phyloP scores from a whole-genome alignment of 2,329 filamentous ascomycete species.

The Blastomyces percursus region DNA sequence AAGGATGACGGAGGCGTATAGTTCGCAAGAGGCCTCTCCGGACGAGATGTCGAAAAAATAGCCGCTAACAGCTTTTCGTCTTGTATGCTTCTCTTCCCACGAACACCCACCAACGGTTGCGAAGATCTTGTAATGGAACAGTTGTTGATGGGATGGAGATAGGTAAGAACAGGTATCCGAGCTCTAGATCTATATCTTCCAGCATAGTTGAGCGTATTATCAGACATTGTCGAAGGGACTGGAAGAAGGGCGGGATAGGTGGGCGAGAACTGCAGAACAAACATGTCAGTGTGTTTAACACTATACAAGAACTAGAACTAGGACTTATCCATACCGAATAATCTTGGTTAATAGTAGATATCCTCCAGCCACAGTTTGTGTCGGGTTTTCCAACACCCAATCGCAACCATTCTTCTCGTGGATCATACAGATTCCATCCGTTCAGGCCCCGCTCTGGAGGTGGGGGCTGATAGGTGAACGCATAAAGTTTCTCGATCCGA shows the following conservation, averaged over 20 bases:
- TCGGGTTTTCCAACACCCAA: conserved; percentile 78
- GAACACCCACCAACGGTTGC: conserved; percentile 77
- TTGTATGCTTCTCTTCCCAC: conserved; percentile 81
- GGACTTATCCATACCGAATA: conserved; percentile 46
- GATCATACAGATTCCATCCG: conserved; percentile 77
- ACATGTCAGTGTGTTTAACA: conserved; percentile 14
- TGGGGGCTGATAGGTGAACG: conserved; percentile 72
- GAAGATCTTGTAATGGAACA: conserved; percentile 94
- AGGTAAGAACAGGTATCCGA: conserved; percentile 80
- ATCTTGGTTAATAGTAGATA: conserved; percentile 80
- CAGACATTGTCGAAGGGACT: conserved; percentile 84
- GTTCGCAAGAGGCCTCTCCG: conserved; percentile 33
- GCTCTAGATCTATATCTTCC: conserved; percentile 77
- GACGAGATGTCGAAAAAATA: conserved; percentile 69
- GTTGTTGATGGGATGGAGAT: conserved; percentile 93
- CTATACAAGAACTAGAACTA: conserved; percentile 3
- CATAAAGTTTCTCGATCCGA: conserved; percentile 78
- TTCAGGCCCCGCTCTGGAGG: conserved; percentile 62
- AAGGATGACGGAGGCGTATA: conserved; percentile 29
- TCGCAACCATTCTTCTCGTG: conserved; percentile 71
- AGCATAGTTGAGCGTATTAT: conserved; percentile 91
- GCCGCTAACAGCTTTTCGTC: conserved; percentile 89
- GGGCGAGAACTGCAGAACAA: conserved; percentile 56
- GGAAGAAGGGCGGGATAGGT: conserved; percentile 81
- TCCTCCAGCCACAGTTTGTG: conserved; percentile 72